Base-by-base conservation (phyloP, 1,139 yeast species). In the Spathaspora sp. region DNA sequence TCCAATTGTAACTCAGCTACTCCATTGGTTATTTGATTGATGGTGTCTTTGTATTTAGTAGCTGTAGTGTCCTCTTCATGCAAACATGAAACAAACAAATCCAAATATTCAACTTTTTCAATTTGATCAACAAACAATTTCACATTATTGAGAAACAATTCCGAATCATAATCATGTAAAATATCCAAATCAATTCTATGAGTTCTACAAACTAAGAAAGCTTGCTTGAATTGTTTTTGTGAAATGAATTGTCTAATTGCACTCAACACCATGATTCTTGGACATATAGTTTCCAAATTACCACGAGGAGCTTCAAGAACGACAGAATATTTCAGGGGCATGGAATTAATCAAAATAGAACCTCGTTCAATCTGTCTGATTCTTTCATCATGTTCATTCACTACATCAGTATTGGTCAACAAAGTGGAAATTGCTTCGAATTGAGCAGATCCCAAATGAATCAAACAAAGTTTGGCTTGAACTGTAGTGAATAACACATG, bases 291-390 rank as follows among this genome's bases (percentile, higher is more conserved):
- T 64, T 95, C 99, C 54, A 93, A 71, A 57, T 95, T 95, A 51
- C 99, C 99, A 63, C 99, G 80, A 49, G 96, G 96, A 3, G 97
- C 97, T 65, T 95, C 97, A 46, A 95, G 72, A 2, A 89, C 83
- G 15, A 95, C 90, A 0, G 95, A 81, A 48, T 90, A 84, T 49
- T 81, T 86, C 0, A 95, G 82, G 1, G 98, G 97, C 61, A 90
- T 84, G 1, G 82, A 82, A 39, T 93, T 75, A 1, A 93, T 89
- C 44, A 95, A 67, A 27, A 86, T 58, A 0, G 97, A 89, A 1
- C 99, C 99, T 52, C 97, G 78, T 66, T 95, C 99, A 46, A 95
- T 84, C 47, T 85, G 82, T 56, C 99, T 81, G 18, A 87, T 76
- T 66, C 97, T 81, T 67, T 93, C 99, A 63, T 90, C 97, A 15